Base-by-base conservation (phyloP, 192 early-diverging fungal genomes). In the Oehlia diaphana region DNA sequence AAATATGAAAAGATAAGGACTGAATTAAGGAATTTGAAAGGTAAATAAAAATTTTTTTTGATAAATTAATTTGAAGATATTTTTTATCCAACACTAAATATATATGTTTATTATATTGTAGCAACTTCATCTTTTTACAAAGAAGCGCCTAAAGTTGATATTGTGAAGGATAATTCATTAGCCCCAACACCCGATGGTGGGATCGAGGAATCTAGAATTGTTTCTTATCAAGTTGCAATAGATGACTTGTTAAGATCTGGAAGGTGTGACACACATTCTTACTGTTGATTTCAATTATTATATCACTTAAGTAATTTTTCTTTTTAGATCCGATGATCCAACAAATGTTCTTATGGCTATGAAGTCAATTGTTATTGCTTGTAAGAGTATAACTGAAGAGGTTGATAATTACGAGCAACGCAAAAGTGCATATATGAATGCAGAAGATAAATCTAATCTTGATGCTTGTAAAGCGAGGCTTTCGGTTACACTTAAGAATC, bases 301-400 rank as follows among this genome's bases (percentile, higher is more conserved):
- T 53, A 47, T n/a, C 3, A 42, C 39, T 42, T 42, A 42, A 42
- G 0, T 42, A 42, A 19, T 69, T 50, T 66, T 21, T 44, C 13
- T 39, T 39, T 28, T 8, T 76, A 91, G 90, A 72, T 92, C 93
- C 1, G 91, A 94, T 23, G 85, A 88, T 49, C 90, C 93, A 42
- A 86, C 95, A 2, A 82, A 81, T 37, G 94, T 97, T 1, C 82
- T 99, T 50, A 85, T 92, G 39, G 89, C 94, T n/a, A 95, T 96
- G 93, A 92, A 93, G 74, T 83, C 92, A 7, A 91, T 98, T 53
- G 93, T 95, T 39, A 88, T 93, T 49, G 88, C 95, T 0, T 97
- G 96, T 86, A 92, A 93, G 64, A 86, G 89, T 72, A 93, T 99
- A 63, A 93, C 91, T 0, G 94, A 95, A 53, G 94, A 99, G 63